Evolutionary conservation across 2,329 filamentous ascomycete genomes (phyloP).

Genomic region (Mollisia scopiformis): DNA sequence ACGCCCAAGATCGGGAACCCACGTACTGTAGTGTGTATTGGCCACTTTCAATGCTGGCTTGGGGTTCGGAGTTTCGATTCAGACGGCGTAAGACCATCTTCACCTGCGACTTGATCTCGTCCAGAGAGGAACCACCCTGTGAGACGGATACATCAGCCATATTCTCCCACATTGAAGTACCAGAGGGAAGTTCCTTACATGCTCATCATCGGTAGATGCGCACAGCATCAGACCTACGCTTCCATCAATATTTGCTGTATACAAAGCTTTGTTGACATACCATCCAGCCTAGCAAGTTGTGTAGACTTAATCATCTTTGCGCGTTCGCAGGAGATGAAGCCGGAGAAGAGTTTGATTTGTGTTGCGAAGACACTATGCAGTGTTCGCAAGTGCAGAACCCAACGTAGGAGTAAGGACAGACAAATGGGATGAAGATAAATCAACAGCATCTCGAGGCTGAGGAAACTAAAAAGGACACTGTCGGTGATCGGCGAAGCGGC

Average conservation of each 20-base stretch:
- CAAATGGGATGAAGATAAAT: no score
- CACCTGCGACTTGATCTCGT: slow-evolving; percentile 87
- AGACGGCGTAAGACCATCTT: slow-evolving; percentile 89
- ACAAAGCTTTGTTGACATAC: slow-evolving; percentile 46
- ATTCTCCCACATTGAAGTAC: not conserved
- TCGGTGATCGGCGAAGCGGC: not conserved
- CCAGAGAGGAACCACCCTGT: slow-evolving; percentile 72
- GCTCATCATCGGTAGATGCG: slow-evolving; percentile 90
- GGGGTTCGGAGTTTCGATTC: slow-evolving; percentile 84
- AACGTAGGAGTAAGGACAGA: not conserved
- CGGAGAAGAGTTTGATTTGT: no score
- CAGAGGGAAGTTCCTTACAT: slow-evolving; percentile 49
- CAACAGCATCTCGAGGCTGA: not conserved
- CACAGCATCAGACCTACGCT: slow-evolving; percentile 84
- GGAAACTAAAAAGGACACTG: not conserved
- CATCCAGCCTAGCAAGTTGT: slow-evolving; percentile 91
- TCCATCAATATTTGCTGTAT: not conserved
- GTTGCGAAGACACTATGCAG: not conserved
- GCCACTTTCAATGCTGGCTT: slow-evolving; percentile 89
- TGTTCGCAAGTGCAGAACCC: no score
- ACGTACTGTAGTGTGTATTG: slow-evolving; percentile 83
- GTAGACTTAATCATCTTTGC: slow-evolving; percentile 75
- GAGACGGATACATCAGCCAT: slow-evolving; percentile 13
- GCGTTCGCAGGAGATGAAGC: not conserved
- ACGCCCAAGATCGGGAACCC: not conserved